These are phyloP conservation scores for Neurospora intermedia DNA, from an alignment of 495 filamentous ascomycete genomes.

Conservation along the genomic window DNA sequence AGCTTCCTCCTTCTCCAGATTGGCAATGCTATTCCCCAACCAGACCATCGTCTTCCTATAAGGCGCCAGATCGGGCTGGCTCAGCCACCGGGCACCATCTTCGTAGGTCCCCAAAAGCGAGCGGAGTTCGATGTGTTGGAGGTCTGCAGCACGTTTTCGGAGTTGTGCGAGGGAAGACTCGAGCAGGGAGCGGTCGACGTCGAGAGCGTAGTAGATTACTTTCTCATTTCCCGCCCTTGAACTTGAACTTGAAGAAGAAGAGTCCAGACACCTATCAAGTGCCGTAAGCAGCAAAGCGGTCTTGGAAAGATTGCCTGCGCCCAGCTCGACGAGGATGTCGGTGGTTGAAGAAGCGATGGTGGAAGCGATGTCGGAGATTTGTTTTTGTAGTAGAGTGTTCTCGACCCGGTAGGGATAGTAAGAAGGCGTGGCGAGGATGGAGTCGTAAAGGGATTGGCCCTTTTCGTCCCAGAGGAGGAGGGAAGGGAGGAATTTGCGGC, in stretches of 20 bases:
- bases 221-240: not conserved
- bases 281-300: slow-evolving; percentile 1
- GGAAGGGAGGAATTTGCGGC: not conserved
- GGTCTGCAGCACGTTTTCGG: not conserved
- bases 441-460: slow-evolving; percentile 8
- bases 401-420: slow-evolving; percentile 12
- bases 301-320: slow-evolving; percentile 9
- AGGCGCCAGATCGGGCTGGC: not conserved
- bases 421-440: not conserved
- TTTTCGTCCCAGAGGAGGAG: slow-evolving; percentile 12
- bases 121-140: slow-evolving; percentile 1
- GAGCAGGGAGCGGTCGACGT: slow-evolving; percentile 6
- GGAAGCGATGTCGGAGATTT: not conserved
- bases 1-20: slow-evolving; percentile 2
- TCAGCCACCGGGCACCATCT: slow-evolving; percentile 5
- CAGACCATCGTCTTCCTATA: slow-evolving; percentile 5
- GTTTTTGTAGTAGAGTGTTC: not conserved
- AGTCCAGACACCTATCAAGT: not conserved
- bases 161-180: not conserved
- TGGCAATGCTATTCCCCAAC: slow-evolving; percentile 10
- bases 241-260: not conserved
- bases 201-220: slow-evolving; percentile 7
- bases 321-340: slow-evolving; percentile 8
- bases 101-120: slow-evolving; percentile 8
- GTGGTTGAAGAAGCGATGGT: slow-evolving; percentile 2